Evolutionary conservation across 371 early-diverging fungal species (phyloP), one percentile per base, ranked within the genome.

Genomic region (Actinomucor elegans): DNA sequence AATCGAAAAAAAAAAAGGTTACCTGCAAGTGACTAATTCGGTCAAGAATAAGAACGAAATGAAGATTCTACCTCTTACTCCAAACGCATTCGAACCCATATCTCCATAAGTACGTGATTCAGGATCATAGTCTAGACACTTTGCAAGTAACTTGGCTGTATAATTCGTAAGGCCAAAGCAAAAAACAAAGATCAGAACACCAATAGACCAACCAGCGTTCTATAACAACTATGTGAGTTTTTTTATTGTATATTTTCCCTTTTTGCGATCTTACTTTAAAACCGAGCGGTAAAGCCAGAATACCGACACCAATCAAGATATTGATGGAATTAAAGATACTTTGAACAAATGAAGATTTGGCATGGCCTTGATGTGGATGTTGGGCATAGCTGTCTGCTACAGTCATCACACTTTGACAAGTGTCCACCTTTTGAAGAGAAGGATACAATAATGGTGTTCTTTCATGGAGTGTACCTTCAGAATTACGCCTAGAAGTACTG

Each of bases 71-170:
- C 84, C 87, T 23, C 59, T 54, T n/a, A 68, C 57, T 14, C 90
- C 90, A 75, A 84, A 90, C 2, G 91, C 86, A 12, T 69, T 55
- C 15, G 83, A 79, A 20, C 84, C 89, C 58, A 87, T 71, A 56
- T 90, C 91, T 24, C 85, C 82, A 66, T 86, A 88, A 11, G 84
- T 84, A 21, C 63, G 59, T 8, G 74, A 67, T 18, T 71, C 69
- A 11, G 67, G 69, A 46, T 73, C 66, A 32, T 65, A 49, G 31
- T 81, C 75, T 53, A 90, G 52, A 59, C 86, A 87, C 56, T 77
- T 71, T 12, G 68, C 79, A 5, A 90, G 61, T 10, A 88, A 34
- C 52, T 80, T 85, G 26, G 87, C 91, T 1, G 89, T 88, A 49
- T 84, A 79, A 41, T 75, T 77, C 14, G 86, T 83, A 31, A 84